These are phyloP conservation scores for Flaveria brownii DNA, from an alignment of 129 eudicot species.

Conservation along the genomic window DNA sequence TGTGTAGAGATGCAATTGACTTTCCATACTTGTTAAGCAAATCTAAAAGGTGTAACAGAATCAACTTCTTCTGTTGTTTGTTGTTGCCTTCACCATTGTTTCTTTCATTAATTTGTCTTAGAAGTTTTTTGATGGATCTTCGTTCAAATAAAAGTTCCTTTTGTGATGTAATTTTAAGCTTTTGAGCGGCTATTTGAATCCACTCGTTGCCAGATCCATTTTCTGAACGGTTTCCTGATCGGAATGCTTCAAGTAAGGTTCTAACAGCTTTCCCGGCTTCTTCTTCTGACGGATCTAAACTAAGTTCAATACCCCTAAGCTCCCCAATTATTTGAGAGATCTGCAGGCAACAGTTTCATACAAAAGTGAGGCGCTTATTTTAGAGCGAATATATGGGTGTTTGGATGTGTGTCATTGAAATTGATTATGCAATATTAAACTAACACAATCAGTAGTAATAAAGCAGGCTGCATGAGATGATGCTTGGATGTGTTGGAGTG, in stretches of 20 bases:
- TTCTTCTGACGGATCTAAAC: constrained; percentile 65
- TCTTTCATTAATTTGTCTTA: constrained; percentile 30
- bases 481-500: neutral
- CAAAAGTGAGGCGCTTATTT: neutral
- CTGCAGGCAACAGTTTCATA: constrained; percentile 45
- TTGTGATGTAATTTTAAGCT: constrained; percentile 62
- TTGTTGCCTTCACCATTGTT: constrained; percentile 30
- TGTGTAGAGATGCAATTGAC: constrained; percentile 29
- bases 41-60: constrained; percentile 50
- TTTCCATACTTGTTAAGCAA: constrained; percentile 58
- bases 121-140: constrained; percentile 65
- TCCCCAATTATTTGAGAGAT: constrained; percentile 55
- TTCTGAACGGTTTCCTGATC: constrained; percentile 34
- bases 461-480: neutral
- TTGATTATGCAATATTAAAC: neutral
- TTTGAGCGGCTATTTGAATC: constrained; percentile 51
- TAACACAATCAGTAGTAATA: neutral
- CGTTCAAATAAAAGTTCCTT: constrained; percentile 61
- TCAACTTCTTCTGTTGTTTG: constrained; percentile 47
- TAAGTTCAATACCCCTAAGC: constrained; percentile 37
- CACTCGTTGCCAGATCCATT: constrained; percentile 43
- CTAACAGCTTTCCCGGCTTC: constrained; percentile 68
- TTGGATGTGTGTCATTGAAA: neutral
- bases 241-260: constrained; percentile 46
- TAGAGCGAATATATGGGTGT: neutral